Percentiles rank a stretch among this genome's conserved stretches.
Conservation (phyloP, 2,329 filamentous ascomycete genomes). For the Decorospora gaudefroyi region DNA sequence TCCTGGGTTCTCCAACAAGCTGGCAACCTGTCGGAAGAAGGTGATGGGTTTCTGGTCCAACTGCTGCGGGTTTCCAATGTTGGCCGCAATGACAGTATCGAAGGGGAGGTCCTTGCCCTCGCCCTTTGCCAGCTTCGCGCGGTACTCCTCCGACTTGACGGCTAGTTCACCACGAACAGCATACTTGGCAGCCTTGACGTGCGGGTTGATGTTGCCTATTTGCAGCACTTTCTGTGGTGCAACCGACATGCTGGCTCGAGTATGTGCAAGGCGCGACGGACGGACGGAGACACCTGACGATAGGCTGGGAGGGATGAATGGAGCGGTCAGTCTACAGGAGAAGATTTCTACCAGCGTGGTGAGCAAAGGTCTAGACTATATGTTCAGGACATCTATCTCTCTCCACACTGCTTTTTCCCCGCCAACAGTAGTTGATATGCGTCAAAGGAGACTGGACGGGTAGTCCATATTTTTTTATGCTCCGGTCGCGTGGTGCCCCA, state of each 20-base stretch:
- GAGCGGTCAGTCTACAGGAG: constrained; percentile 12
- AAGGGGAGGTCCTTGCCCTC: constrained; percentile 75
- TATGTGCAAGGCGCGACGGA: constrained; percentile 3
- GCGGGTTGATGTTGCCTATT: constrained; percentile 87
- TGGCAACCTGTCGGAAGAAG: constrained; percentile 96
- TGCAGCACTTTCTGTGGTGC: constrained; percentile 59
- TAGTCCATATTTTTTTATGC: constrained; percentile 35
- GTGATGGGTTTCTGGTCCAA: constrained; percentile 99
- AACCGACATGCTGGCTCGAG: constrained; percentile 53
- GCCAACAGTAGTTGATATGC: constrained; percentile 16
- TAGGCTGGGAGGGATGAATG: constrained; percentile 6
- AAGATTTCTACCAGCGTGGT: constrained; percentile 22
- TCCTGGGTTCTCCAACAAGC: constrained; percentile 85
- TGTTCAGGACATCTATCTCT: constrained; percentile 11
- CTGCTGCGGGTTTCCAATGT: constrained; percentile 99
- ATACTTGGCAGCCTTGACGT: constrained; percentile 87
- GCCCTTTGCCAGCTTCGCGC: constrained; percentile 67
- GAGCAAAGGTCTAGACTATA: constrained; percentile 20
- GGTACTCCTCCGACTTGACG: constrained; percentile 89
- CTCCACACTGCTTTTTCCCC: constrained; percentile 18
- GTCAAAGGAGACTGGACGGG: constrained; percentile 17
- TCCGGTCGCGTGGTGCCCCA: constrained; percentile 37
- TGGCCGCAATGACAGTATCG: constrained; percentile 88
- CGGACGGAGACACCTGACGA: constrained; percentile 1
- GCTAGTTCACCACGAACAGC: constrained; percentile 95